Percentiles rank a stretch among this genome's conserved stretches.
Evolutionary conservation across 139 green algal genomes (phyloP).

Genomic region (Chlamydomonas incerta): DNA sequence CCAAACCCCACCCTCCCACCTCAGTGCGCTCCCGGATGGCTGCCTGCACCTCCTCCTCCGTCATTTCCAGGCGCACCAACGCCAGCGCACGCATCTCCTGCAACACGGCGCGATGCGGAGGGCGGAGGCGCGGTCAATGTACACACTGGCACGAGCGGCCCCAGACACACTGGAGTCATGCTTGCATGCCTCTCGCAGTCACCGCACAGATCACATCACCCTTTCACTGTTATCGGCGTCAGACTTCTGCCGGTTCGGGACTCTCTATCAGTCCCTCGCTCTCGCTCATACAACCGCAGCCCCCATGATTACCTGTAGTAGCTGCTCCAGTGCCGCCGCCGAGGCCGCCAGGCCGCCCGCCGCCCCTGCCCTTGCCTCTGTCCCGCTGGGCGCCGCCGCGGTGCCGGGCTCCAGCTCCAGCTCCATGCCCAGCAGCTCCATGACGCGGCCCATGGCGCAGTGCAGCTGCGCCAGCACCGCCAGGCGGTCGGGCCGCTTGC

Average conservation of each 20-base stretch:
- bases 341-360: not conserved
- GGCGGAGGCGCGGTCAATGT: too few relatives aligned
- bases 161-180: too few relatives aligned
- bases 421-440: constrained; percentile 56
- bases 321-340: constrained; percentile 16
- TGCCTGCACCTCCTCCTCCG: constrained; percentile 70
- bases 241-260: too few relatives aligned
- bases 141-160: too few relatives aligned
- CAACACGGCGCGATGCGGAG: too few relatives aligned
- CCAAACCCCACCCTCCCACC: too few relatives aligned
- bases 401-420: too few relatives aligned
- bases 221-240: too few relatives aligned
- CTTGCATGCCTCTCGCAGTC: too few relatives aligned
- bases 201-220: too few relatives aligned
- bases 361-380: not conserved
- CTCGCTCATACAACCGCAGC: too few relatives aligned
- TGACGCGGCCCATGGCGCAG: constrained; percentile 27
- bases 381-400: not conserved
- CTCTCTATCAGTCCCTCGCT: too few relatives aligned
- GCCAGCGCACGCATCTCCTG: constrained; percentile 77
- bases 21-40: constrained; percentile 64
- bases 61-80: constrained; percentile 79
- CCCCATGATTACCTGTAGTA: constrained; percentile 22
- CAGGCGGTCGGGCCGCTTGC: constrained; percentile 57
- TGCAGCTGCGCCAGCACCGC: constrained; percentile 46